A percentile compares a stretch with the other conserved stretches of the same genome.
phyloP scores from a whole-genome alignment of 1,284 basidiomycete genomes.

The Vanrija pseudolonga region DNA sequence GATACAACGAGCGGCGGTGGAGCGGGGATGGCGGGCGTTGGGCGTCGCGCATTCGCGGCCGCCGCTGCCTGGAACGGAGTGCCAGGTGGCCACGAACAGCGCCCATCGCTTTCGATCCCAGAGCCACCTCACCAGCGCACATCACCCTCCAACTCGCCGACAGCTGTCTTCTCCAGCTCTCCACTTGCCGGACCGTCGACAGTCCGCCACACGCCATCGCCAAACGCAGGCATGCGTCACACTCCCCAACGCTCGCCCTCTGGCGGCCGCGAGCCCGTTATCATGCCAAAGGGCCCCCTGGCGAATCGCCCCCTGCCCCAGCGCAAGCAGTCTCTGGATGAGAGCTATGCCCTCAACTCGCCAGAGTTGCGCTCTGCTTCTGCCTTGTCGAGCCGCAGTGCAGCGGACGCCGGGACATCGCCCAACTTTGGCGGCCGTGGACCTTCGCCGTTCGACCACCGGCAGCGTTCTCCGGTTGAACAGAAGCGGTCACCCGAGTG shows the following conservation, averaged over 20 bases:
- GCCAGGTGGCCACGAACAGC: slow-evolving; percentile 11
- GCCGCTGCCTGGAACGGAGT: slow-evolving; percentile 55
- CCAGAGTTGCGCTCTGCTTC: not conserved
- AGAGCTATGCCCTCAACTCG: slow-evolving; percentile 1
- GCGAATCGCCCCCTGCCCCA: slow-evolving; percentile 2
- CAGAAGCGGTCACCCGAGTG: slow-evolving; percentile 3
- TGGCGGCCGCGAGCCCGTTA: slow-evolving; percentile 13
- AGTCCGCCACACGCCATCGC: not conserved
- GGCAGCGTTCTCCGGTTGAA: slow-evolving; percentile 12
- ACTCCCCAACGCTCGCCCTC: not conserved
- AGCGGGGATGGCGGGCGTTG: slow-evolving; percentile 86
- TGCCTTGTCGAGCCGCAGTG: not conserved
- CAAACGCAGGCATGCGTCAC: not conserved
- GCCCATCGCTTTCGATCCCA: not conserved
- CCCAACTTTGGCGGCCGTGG: no score
- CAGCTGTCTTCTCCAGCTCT: not conserved
- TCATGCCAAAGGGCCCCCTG: slow-evolving; percentile 22
- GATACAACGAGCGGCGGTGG: slow-evolving; percentile 72
- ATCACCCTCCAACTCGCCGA: not conserved
- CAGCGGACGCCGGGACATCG: no score
- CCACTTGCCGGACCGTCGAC: not conserved
- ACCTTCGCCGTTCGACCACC: slow-evolving; percentile 6
- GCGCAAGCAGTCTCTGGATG: not conserved
- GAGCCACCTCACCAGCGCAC: not conserved
- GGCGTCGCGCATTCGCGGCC: slow-evolving; percentile 75